Evolutionary conservation across 805 yeast genomes (phyloP), one percentile per base, ranked within the genome.

Genomic region (Saccharomycopsis capsularis): DNA sequence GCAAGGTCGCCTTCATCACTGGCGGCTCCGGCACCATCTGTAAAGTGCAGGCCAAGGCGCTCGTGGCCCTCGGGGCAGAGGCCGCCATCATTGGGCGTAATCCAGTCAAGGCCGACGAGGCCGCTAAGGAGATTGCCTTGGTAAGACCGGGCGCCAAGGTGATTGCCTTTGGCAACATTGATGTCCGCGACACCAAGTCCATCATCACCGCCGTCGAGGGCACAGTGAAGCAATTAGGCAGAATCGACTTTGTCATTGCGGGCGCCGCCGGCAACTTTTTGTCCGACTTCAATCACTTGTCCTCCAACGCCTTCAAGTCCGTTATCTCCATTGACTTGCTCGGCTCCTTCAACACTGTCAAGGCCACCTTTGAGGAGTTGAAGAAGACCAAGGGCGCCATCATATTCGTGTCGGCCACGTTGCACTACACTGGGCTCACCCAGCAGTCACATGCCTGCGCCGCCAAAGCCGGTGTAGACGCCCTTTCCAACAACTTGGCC

Each of bases 11-110:
- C 3, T 85, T 90, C 56, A 86, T 88, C 46, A 91, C 98, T 1
- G 98, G 98, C 4, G 97, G 97, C 13, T 93, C 97, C 2, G 97
- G 97, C 11, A 80, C 95, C n/a, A 90, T 91, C 48, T 90, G 97
- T 64, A 71, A 93, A 42, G 91, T 85, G 4, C 97, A 90, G 64
- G 78, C 85, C 0, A 95, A 86, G 62, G 95, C 95, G 0, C 55
- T 91, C 66, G 83, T 88, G 2, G 66, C 78, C 16, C 68, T 91
- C 9, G 98, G 98, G 3, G 93, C 96, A 47, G 72, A 86, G 59
- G 95, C 95, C 15, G 85, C 85, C 3, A 83, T 91, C 40, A 64
- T 91, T 25, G 96, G 98, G 2, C 76, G 97, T 60, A 82, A 82
- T 58, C 68, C 61, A 27, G 76, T 70, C 40, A 84, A 82, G 57